Percentiles rank a stretch among this genome's conserved stretches.
phyloP scores from a whole-genome alignment of 2,329 filamentous ascomycete species.

The Talaromyces piceae region DNA sequence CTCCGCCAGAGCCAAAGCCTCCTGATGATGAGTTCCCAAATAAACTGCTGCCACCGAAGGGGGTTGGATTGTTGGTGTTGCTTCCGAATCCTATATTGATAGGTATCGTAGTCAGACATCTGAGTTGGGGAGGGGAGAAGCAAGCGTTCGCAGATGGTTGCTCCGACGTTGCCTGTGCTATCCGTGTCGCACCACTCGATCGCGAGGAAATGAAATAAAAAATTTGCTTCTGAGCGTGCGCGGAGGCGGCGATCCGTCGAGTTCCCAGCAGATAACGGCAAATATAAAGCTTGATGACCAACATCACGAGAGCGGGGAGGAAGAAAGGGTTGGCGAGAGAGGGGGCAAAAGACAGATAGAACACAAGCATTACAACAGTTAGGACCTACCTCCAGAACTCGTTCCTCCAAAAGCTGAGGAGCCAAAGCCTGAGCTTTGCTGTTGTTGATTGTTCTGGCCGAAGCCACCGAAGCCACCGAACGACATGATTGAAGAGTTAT shows the following conservation, averaged over 20 bases:
- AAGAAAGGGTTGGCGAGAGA: constrained; percentile 9
- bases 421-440: constrained; percentile 36
- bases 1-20: constrained; percentile 36
- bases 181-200: not conserved
- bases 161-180: constrained; percentile 19
- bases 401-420: constrained; percentile 29
- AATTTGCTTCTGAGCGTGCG: constrained; percentile 13
- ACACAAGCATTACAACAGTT: constrained; percentile 4
- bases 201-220: not conserved
- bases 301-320: not conserved
- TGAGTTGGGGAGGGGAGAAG: constrained; percentile 26
- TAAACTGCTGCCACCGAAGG: constrained; percentile 31
- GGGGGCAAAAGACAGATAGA: no score
- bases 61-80: constrained; percentile 26
- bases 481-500: constrained; percentile 28
- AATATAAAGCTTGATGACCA: not conserved
- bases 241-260: constrained; percentile 2
- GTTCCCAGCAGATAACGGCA: not conserved
- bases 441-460: constrained; percentile 48
- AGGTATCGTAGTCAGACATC: constrained; percentile 32
- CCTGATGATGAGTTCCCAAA: constrained; percentile 31
- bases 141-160: constrained; percentile 24
- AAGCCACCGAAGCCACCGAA: constrained; percentile 46
- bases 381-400: constrained; percentile 31
- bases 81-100: constrained; percentile 36